A percentile compares a stretch with the other conserved stretches of the same genome.
phyloP scores from a whole-genome alignment of 305 asterid species.

The Stenogyne calaminthoides region DNA sequence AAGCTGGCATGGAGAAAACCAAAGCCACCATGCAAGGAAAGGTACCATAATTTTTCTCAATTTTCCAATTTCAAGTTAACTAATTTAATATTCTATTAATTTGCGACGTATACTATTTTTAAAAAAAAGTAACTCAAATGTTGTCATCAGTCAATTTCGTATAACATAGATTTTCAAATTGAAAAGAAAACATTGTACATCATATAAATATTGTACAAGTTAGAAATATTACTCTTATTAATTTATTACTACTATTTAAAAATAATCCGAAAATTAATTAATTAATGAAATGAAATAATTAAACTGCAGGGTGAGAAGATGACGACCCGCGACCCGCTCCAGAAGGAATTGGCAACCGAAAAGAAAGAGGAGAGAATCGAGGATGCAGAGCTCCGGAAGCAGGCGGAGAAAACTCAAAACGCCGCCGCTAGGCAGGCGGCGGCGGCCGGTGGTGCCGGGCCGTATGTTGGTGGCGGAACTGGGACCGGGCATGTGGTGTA shows the following conservation, averaged over 20 bases:
- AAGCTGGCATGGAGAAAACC: slow-evolving; percentile 35
- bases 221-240: too few species aligned
- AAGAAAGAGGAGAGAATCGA: slow-evolving; percentile 33
- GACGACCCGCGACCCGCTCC: slow-evolving; percentile 39
- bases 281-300: not conserved
- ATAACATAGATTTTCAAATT: too few species aligned
- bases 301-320: slow-evolving; percentile 38
- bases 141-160: too few species aligned
- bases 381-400: slow-evolving; percentile 38
- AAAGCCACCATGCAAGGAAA: slow-evolving; percentile 49
- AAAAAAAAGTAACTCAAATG: too few species aligned
- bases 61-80: not conserved
- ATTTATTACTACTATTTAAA: too few species aligned
- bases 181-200: too few species aligned
- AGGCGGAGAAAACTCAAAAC: slow-evolving; percentile 24
- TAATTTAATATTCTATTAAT: not conserved
- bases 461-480: too few species aligned
- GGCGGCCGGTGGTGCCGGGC: not conserved
- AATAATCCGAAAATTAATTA: not conserved
- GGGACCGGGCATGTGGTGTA: not conserved
- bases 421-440: not conserved
- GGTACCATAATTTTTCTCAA: slow-evolving; percentile 25
- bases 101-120: too few species aligned
- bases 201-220: too few species aligned
- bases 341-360: slow-evolving; percentile 36